Evolutionary conservation across 345 rosid genomes (phyloP).

Genomic region (Erodium maritimum): DNA sequence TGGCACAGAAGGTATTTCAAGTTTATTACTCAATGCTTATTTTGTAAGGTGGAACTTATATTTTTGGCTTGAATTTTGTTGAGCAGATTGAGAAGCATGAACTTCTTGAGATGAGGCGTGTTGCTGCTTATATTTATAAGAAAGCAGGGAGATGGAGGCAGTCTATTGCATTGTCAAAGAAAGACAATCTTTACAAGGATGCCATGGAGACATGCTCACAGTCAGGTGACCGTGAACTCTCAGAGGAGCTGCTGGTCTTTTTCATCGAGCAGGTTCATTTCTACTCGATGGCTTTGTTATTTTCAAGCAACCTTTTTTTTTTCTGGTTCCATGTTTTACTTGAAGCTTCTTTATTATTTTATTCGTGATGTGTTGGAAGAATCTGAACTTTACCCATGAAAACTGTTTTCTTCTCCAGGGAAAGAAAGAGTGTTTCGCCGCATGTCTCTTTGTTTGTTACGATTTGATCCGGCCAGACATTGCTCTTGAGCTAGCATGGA

Average conservation of each 20-base stretch:
- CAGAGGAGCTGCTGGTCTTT: slow-evolving; percentile 88
- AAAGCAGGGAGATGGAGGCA: slow-evolving; percentile 99
- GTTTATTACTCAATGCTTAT: not conserved
- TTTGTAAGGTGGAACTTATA: not conserved
- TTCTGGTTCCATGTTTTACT: not conserved
- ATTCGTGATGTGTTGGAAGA: not conserved
- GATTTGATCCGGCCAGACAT: slow-evolving; percentile 73
- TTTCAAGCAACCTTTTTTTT: not conserved
- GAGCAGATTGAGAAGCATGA: slow-evolving; percentile 93
- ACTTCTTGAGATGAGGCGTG: slow-evolving; percentile 96
- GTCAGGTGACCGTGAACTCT: slow-evolving; percentile 92
- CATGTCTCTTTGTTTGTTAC: slow-evolving; percentile 90
- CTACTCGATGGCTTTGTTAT: not conserved
- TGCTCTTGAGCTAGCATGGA: slow-evolving; percentile 87
- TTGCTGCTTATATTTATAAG: slow-evolving; percentile 95
- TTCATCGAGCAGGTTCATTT: slow-evolving; percentile 74
- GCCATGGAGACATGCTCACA: slow-evolving; percentile 99
- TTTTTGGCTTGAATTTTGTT: slow-evolving; percentile 2
- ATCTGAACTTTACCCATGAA: not conserved
- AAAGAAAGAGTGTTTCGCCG: slow-evolving; percentile 86
- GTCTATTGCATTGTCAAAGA: slow-evolving; percentile 93
- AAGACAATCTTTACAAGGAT: slow-evolving; percentile 80
- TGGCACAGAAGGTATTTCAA: slow-evolving; percentile 64
- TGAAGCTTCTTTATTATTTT: not conserved
- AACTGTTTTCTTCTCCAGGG: slow-evolving; percentile 28